Evolutionary conservation across 2,329 filamentous ascomycete genomes (phyloP).

Genomic region (Neonectria sp.): DNA sequence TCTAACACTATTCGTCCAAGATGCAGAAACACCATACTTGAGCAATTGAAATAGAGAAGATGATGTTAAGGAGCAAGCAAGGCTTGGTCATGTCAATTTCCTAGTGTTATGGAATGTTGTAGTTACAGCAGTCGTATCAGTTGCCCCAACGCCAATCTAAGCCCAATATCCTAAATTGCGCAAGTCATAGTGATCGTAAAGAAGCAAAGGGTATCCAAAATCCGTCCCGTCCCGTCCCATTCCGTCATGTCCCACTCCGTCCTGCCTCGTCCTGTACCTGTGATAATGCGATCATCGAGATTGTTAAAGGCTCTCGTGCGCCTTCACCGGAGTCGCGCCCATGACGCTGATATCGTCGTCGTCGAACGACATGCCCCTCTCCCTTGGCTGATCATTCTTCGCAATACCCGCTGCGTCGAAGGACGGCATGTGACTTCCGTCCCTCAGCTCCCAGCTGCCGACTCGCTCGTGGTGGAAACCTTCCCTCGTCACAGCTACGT

Average conservation of each 20-base stretch:
- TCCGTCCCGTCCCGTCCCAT: conserved; percentile 15
- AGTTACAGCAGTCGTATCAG: not conserved
- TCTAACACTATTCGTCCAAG: not conserved
- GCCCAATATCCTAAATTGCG: not conserved
- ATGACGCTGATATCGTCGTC: conserved; percentile 54
- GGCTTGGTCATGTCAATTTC: not conserved
- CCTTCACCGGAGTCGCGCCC: conserved; percentile 55
- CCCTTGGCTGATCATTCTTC: conserved; percentile 42
- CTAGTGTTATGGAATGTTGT: not conserved
- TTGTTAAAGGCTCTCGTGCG: conserved; percentile 56
- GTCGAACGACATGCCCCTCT: conserved; percentile 41
- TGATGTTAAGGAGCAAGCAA: not conserved
- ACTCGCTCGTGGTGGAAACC: conserved; percentile 62
- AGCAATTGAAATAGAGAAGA: not conserved
- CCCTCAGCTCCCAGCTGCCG: conserved; percentile 66
- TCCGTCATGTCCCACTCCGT: not conserved
- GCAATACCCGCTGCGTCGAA: conserved; percentile 40
- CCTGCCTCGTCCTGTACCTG: not conserved
- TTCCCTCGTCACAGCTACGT: conserved; percentile 57
- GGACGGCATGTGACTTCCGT: conserved; percentile 28
- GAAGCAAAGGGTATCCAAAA: conserved; percentile 41
- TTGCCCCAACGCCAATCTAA: conserved; percentile 1
- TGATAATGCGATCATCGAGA: not conserved
- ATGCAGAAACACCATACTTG: not conserved
- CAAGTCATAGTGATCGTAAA: conserved; percentile 12